phyloP scores from a whole-genome alignment of 495 filamentous ascomycete species.

The Stereocaulon alpinum region DNA sequence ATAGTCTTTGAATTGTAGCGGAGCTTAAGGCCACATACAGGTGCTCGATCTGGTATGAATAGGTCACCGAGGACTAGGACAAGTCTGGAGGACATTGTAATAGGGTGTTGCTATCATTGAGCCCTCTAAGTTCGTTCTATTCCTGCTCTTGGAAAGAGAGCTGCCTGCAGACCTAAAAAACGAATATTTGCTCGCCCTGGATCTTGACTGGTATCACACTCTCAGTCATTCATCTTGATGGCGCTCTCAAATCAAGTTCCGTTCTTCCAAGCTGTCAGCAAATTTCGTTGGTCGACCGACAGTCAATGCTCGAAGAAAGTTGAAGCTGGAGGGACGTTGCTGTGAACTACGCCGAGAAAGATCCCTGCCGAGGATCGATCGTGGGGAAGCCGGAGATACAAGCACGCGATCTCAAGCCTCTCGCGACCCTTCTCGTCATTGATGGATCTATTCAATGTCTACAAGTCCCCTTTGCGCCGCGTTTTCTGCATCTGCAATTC shows the following conservation, averaged over 20 bases:
- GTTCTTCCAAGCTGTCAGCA: too few relatives aligned
- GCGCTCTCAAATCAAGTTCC: not conserved
- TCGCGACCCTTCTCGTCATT: not conserved
- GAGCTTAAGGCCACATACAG: slow-evolving; percentile 35
- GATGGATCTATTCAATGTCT: slow-evolving; percentile 1
- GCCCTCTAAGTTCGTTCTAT: not conserved
- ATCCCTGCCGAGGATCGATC: not conserved
- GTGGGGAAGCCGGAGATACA: not conserved
- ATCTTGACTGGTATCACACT: not conserved
- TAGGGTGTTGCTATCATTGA: slow-evolving; percentile 3
- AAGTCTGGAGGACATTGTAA: slow-evolving; percentile 62
- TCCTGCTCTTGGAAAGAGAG: not conserved
- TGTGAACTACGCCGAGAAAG: not conserved
- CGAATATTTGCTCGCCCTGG: not conserved
- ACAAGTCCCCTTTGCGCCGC: not conserved
- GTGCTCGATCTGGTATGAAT: slow-evolving; percentile 92
- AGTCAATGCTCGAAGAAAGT: too few relatives aligned
- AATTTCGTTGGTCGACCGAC: too few relatives aligned
- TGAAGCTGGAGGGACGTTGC: not conserved
- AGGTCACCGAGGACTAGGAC: slow-evolving; percentile 93
- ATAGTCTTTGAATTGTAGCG: not conserved
- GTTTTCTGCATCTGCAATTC: not conserved
- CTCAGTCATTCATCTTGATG: not conserved
- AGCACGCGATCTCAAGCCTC: not conserved
- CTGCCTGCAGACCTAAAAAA: not conserved